phyloP scores from a whole-genome alignment of 768 basidiomycete genomes.

The Gloeostereum incarnatum region DNA sequence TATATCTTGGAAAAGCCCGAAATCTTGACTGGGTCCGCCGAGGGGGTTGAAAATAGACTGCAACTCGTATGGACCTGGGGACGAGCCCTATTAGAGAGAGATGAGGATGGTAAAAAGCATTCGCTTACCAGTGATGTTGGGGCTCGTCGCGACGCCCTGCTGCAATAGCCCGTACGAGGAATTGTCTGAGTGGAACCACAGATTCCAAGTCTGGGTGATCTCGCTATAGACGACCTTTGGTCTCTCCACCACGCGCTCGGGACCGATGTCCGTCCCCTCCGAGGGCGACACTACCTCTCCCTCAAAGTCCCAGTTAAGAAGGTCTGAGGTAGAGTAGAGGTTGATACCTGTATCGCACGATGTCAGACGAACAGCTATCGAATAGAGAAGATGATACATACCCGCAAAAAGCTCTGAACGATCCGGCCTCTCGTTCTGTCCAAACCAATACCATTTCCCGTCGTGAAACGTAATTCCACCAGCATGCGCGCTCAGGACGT shows the following conservation, averaged over 20 bases:
- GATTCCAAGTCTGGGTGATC: slow-evolving; percentile 14
- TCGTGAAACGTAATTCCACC: slow-evolving; percentile 16
- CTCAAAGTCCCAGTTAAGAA: slow-evolving; percentile 19
- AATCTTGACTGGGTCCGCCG: slow-evolving; percentile 14
- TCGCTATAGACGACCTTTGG: slow-evolving; percentile 17
- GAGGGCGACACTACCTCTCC: slow-evolving; percentile 17
- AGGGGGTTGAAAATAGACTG: slow-evolving; percentile 13
- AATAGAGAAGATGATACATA: not conserved
- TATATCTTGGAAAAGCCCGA: slow-evolving; percentile 14
- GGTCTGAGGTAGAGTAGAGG: slow-evolving; percentile 17
- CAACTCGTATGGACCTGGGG: slow-evolving; percentile 14
- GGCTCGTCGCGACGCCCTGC: slow-evolving; percentile 18
- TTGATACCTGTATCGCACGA: slow-evolving; percentile 11
- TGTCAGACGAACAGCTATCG: not conserved
- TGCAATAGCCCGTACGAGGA: slow-evolving; percentile 17
- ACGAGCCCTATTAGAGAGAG: not conserved
- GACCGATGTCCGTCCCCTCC: slow-evolving; percentile 15
- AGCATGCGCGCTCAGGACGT: slow-evolving; percentile 16
- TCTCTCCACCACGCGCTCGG: slow-evolving; percentile 16
- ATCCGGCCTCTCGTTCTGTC: slow-evolving; percentile 15
- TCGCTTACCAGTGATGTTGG: slow-evolving; percentile 15
- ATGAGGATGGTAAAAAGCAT: not conserved
- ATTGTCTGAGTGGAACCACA: slow-evolving; percentile 21
- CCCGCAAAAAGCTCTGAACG: slow-evolving; percentile 15
- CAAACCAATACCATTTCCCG: slow-evolving; percentile 20